Evolutionary conservation across 129 eudicot species (phyloP).

Genomic region (Smallanthus sonchifolius): DNA sequence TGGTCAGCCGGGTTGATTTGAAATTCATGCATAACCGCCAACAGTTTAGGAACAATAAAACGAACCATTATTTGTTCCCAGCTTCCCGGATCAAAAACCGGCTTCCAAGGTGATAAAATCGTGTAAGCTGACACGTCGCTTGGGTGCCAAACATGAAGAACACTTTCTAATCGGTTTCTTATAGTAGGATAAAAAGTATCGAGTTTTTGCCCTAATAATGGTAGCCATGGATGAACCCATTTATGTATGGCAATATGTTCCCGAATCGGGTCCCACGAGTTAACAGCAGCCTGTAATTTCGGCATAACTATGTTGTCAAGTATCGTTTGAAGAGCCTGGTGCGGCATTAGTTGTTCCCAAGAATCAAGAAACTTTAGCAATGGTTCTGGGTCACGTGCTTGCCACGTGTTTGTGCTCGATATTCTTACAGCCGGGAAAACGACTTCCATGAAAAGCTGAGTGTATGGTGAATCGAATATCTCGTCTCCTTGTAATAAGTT

Average conservation of each 20-base stretch:
- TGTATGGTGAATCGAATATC: slow-evolving; percentile 27
- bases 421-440: slow-evolving; percentile 74
- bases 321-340: slow-evolving; percentile 56
- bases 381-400: slow-evolving; percentile 78
- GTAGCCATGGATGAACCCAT: slow-evolving; percentile 95
- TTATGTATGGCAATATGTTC: slow-evolving; percentile 80
- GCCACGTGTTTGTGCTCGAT: slow-evolving; percentile 72
- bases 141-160: slow-evolving; percentile 84
- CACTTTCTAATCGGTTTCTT: slow-evolving; percentile 58
- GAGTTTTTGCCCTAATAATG: slow-evolving; percentile 56
- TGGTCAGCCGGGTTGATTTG: slow-evolving; percentile 74
- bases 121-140: slow-evolving; percentile 62
- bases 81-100: slow-evolving; percentile 64
- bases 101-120: slow-evolving; percentile 76
- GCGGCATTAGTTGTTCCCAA: slow-evolving; percentile 71
- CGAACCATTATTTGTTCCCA: slow-evolving; percentile 84
- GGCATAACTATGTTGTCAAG: slow-evolving; percentile 65
- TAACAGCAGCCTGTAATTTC: slow-evolving; percentile 63
- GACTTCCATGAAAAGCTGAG: slow-evolving; percentile 58
- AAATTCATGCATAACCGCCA: slow-evolving; percentile 54
- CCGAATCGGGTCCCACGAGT: slow-evolving; percentile 77
- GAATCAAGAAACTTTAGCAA: slow-evolving; percentile 63
- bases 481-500: slow-evolving; percentile 59
- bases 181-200: slow-evolving; percentile 53
- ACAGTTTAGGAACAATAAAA: slow-evolving; percentile 57